phyloP scores from a whole-genome alignment of 306 rosid species.

The Castanea crenata region DNA sequence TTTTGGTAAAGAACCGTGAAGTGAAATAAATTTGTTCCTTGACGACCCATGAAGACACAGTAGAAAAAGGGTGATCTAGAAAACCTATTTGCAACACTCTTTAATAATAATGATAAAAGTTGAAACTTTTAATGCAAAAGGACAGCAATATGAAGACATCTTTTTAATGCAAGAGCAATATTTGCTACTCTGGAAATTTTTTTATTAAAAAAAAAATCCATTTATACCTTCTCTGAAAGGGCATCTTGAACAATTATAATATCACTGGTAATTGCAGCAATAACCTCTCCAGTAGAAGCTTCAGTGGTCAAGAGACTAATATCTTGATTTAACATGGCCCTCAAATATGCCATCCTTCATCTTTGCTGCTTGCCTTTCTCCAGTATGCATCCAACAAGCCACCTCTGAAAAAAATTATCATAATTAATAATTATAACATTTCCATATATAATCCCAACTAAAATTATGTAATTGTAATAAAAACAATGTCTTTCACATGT shows the following conservation, averaged over 20 bases:
- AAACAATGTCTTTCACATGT: neutral
- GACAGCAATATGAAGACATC: too few species aligned
- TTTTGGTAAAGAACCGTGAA: too few species aligned
- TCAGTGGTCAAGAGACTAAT: constrained; percentile 85
- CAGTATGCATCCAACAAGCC: constrained; percentile 99
- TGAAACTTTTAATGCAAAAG: neutral
- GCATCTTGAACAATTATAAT: constrained; percentile 92
- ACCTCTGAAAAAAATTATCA: constrained; percentile 52
- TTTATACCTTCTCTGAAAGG: constrained; percentile 75
- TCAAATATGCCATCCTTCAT: constrained; percentile 97
- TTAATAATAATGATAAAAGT: neutral
- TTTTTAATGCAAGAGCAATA: neutral
- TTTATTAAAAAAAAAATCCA: neutral
- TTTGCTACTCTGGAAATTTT: neutral
- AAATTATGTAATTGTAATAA: neutral
- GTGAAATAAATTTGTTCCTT: too few species aligned
- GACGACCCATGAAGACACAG: too few species aligned
- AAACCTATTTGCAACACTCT: too few species aligned
- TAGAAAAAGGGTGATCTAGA: too few species aligned
- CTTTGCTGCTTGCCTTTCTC: constrained; percentile 91
- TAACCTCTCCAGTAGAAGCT: constrained; percentile 89
- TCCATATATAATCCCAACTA: neutral
- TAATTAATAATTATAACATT: neutral
- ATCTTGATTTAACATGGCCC: constrained; percentile 84
- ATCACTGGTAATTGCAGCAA: constrained; percentile 85